phyloP scores from a whole-genome alignment of 345 rosid species.

The Atalantia buxifolia region DNA sequence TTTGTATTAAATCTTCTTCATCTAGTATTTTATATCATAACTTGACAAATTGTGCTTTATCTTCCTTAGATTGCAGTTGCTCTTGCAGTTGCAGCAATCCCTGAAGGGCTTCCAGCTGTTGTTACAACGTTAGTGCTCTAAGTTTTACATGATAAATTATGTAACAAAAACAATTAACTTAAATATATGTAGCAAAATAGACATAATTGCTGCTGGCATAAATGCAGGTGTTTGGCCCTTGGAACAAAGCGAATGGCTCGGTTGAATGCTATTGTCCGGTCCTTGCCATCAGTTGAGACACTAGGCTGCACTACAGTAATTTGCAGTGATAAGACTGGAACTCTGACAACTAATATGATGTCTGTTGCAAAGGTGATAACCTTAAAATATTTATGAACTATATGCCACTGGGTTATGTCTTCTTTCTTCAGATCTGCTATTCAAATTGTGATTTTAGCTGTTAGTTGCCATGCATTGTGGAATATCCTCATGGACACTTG shows the following conservation, averaged over 20 bases:
- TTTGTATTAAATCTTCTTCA: background rate
- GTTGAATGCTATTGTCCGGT: conserved; percentile 93
- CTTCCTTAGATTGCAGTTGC: conserved; percentile 94
- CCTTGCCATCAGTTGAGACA: conserved; percentile 98
- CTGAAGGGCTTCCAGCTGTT: conserved; percentile 99
- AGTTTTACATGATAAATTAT: background rate
- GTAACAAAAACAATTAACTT: background rate
- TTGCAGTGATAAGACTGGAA: conserved; percentile 99
- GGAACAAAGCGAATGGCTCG: conserved; percentile 99
- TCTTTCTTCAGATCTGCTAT: background rate
- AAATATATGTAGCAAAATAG: background rate
- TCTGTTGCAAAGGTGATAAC: conserved; percentile 86
- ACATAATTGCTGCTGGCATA: background rate
- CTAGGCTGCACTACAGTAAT: conserved; percentile 98
- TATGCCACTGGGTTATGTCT: background rate
- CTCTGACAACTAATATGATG: conserved; percentile 99
- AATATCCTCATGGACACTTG: background rate
- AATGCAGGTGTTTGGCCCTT: conserved; percentile 89
- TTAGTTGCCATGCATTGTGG: background rate
- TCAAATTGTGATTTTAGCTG: background rate
- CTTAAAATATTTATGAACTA: conserved; percentile 9
- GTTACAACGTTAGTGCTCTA: conserved; percentile 85
- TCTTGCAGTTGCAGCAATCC: conserved; percentile 99
- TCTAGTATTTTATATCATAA: background rate
- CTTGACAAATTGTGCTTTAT: conserved; percentile 25